These are phyloP conservation scores for Davidsoniella neocaledoniae DNA, from an alignment of 2,329 filamentous ascomycete genomes.

Conservation along the genomic window DNA sequence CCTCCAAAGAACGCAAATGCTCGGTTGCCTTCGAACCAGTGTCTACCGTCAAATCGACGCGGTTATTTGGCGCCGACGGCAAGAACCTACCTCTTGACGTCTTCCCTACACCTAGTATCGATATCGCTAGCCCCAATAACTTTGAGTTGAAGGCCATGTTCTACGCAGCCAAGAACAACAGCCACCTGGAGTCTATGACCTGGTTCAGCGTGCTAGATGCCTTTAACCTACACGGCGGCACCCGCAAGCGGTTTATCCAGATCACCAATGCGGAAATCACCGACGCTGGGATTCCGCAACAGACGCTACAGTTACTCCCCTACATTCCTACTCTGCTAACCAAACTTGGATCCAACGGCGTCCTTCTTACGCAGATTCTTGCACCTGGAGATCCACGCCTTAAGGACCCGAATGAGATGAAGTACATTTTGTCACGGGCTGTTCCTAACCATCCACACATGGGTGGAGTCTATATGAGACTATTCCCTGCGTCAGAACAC, in stretches of 20 bases:
- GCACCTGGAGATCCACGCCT: constrained; percentile 50
- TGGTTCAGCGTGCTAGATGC: constrained; percentile 75
- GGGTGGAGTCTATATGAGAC: constrained; percentile 68
- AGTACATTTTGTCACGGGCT: constrained; percentile 55
- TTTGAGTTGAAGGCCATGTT: constrained; percentile 73
- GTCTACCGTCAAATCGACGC: constrained; percentile 58
- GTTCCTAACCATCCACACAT: constrained; percentile 33
- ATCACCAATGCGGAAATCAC: constrained; percentile 53
- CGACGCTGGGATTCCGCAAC: constrained; percentile 67
- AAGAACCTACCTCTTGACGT: constrained; percentile 26
- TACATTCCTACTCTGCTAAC: constrained; percentile 74
- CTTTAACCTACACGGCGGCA: constrained; percentile 56
- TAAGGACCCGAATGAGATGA: constrained; percentile 40
- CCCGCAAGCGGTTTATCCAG: constrained; percentile 52
- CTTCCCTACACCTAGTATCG: constrained; percentile 47
- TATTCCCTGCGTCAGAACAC: constrained; percentile 48
- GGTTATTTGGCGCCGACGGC: constrained; percentile 39
- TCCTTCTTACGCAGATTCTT: constrained; percentile 59
- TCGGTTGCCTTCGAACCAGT: constrained; percentile 77
- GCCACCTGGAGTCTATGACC: constrained; percentile 47
- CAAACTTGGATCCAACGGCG: constrained; percentile 63
- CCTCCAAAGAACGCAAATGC: constrained; percentile 37
- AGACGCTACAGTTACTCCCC: constrained; percentile 69
- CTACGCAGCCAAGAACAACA: constrained; percentile 44
- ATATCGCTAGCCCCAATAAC: constrained; percentile 67